Percentiles rank a stretch among this genome's conserved stretches.
Conservation (phyloP, 2,329 filamentous ascomycete species). For the Trichoderma asperellum region DNA sequence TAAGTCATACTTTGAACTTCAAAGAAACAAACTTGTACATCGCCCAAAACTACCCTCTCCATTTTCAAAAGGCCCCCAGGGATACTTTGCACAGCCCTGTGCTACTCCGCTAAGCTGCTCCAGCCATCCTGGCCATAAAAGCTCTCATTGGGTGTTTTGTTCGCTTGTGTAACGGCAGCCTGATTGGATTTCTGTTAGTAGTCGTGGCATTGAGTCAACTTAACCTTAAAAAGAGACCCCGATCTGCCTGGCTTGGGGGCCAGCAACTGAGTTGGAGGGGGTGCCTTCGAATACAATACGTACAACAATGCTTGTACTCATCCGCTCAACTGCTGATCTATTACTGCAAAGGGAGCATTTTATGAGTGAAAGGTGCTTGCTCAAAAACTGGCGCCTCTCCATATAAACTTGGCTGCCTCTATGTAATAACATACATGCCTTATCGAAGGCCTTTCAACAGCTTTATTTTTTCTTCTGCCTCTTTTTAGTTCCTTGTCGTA, state of each 20-base stretch:
- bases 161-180: constrained; percentile 3
- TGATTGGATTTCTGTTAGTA: not conserved
- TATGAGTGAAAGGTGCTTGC: not conserved
- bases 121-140: not conserved
- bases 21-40: not conserved
- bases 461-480: not conserved
- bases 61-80: not conserved
- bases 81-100: constrained; percentile 21
- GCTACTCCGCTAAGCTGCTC: constrained; percentile 8
- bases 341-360: not conserved
- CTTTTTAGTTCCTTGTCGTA: constrained; percentile 6
- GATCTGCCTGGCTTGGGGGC: constrained; percentile 16
- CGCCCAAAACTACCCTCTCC: not conserved
- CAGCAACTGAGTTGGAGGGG: not conserved
- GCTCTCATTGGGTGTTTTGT: constrained; percentile 10
- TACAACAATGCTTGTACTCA: not conserved
- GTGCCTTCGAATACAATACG: not conserved
- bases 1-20: not conserved
- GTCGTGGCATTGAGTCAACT: not conserved
- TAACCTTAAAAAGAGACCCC: constrained; percentile 24
- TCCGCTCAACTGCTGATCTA: constrained; percentile 4
- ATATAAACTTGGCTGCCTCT: not conserved
- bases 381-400: not conserved
- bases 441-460: not conserved
- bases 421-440: not conserved